These are phyloP conservation scores for Exserohilum turcica DNA, from an alignment of 2,329 filamentous ascomycete genomes.

Conservation along the genomic window DNA sequence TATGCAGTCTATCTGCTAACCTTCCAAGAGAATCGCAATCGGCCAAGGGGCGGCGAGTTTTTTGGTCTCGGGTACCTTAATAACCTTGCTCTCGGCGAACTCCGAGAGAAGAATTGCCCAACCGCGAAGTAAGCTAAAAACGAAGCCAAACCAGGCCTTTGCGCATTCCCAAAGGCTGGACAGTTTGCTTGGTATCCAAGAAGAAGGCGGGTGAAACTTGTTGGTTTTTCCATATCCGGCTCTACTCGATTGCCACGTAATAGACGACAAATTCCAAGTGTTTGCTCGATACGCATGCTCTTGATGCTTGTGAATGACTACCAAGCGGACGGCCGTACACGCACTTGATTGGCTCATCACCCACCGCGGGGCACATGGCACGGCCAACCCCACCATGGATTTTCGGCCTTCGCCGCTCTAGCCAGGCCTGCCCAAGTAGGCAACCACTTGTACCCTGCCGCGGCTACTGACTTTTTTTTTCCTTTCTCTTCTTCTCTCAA, in stretches of 20 bases:
- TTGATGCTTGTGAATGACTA: not conserved
- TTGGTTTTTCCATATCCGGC: too few relatives aligned
- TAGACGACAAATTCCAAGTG: too few relatives aligned
- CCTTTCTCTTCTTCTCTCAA: conserved; percentile 1
- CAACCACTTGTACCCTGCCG: conserved; percentile 14
- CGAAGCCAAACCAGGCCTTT: too few relatives aligned
- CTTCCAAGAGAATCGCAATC: conserved; percentile 8
- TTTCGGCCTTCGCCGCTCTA: conserved; percentile 16
- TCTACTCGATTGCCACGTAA: too few relatives aligned
- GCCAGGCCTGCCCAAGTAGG: conserved; percentile 15
- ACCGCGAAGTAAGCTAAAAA: too few relatives aligned
- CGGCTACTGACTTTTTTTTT: conserved; percentile 18
- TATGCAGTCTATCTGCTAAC: conserved; percentile 6
- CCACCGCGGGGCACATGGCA: conserved; percentile 9
- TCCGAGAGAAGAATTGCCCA: too few relatives aligned
- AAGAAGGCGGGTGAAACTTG: too few relatives aligned
- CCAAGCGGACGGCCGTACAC: not conserved
- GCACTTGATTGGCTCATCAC: conserved; percentile 1
- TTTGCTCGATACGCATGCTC: too few relatives aligned
- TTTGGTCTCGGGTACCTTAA: not conserved
- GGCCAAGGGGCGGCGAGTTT: conserved; percentile 5
- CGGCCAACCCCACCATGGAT: conserved; percentile 9
- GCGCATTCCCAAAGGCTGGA: too few relatives aligned
- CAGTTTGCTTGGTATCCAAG: too few relatives aligned
- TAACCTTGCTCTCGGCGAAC: too few relatives aligned